phyloP scores from a whole-genome alignment of 306 rosid species.

The Medicago arabica region DNA sequence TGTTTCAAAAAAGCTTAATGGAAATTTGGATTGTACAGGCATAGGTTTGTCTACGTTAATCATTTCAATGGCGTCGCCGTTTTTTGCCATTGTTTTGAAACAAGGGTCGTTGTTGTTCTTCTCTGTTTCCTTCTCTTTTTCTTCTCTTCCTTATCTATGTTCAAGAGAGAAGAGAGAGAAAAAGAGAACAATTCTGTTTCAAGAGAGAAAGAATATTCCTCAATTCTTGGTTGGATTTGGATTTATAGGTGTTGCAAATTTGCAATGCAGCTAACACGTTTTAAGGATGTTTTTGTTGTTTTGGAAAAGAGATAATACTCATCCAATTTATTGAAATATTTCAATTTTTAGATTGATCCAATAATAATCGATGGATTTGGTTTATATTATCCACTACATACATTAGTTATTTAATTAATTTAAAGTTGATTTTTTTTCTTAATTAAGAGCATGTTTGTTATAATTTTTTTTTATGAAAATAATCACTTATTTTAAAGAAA shows the following conservation, averaged over 20 bases:
- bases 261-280: neutral
- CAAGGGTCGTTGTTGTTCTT: neutral
- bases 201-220: constrained; percentile 34
- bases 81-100: constrained; percentile 41
- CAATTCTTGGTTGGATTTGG: constrained; percentile 19
- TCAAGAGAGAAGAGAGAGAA: constrained; percentile 9
- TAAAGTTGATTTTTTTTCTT: too few species aligned
- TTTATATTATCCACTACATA: too few species aligned
- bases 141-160: constrained; percentile 19
- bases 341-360: too few species aligned
- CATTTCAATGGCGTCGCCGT: constrained; percentile 23
- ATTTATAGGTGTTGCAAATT: neutral
- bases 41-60: constrained; percentile 8
- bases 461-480: too few species aligned
- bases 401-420: too few species aligned
- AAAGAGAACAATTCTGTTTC: neutral
- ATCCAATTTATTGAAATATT: too few species aligned
- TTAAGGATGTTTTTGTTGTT: neutral
- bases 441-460: too few species aligned
- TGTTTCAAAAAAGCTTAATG: constrained; percentile 72
- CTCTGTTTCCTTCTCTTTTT: neutral
- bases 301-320: neutral
- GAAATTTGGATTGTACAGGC: constrained; percentile 48
- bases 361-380: too few species aligned
- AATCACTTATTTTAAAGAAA: too few species aligned